Evolutionary conservation across 2,329 filamentous ascomycete species (phyloP).

Genomic region (Fusarium camptoceras): DNA sequence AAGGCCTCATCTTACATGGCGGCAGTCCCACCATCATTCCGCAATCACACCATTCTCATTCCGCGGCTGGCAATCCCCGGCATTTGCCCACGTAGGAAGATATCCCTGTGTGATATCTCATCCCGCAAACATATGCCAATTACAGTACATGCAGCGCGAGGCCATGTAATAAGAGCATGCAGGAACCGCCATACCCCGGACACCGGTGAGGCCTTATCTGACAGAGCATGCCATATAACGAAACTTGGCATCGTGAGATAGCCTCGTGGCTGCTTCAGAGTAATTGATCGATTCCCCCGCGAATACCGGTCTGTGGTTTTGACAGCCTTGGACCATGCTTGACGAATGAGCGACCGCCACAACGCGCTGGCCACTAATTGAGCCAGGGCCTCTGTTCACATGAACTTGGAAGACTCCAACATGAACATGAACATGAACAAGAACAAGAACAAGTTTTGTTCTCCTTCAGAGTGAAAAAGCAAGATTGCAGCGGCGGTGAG

Average conservation of each 20-base stretch:
- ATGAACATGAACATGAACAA: no score
- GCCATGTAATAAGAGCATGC: conserved; percentile 11
- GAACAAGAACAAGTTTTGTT: conserved; percentile 1
- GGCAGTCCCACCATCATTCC: conserved; percentile 2
- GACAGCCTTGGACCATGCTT: conserved; percentile 21
- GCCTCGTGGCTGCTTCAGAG: conserved; percentile 40
- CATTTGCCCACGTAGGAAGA: conserved; percentile 23
- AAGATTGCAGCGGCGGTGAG: conserved; percentile 32
- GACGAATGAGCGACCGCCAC: conserved; percentile 45
- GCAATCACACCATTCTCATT: conserved; percentile 7
- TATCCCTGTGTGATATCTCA: conserved; percentile 21
- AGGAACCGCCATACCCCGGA: conserved; percentile 11
- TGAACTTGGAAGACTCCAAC: conserved; percentile 13
- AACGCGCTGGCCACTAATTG: conserved; percentile 42
- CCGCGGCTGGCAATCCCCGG: neutral
- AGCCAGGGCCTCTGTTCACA: conserved; percentile 10
- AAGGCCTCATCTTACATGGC: conserved; percentile 12
- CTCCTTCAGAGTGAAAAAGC: conserved; percentile 11
- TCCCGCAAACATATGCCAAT: neutral
- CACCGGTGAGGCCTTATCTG: conserved; percentile 32
- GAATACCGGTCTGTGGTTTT: conserved; percentile 10
- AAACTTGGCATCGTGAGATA: conserved; percentile 27
- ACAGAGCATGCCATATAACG: conserved; percentile 4
- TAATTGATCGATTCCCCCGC: conserved; percentile 17
- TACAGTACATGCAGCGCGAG: conserved; percentile 9